Evolutionary conservation across 2,329 filamentous ascomycete species (phyloP), one percentile per base, ranked within the genome.

Genomic region (Pseudocercospora vitis): DNA sequence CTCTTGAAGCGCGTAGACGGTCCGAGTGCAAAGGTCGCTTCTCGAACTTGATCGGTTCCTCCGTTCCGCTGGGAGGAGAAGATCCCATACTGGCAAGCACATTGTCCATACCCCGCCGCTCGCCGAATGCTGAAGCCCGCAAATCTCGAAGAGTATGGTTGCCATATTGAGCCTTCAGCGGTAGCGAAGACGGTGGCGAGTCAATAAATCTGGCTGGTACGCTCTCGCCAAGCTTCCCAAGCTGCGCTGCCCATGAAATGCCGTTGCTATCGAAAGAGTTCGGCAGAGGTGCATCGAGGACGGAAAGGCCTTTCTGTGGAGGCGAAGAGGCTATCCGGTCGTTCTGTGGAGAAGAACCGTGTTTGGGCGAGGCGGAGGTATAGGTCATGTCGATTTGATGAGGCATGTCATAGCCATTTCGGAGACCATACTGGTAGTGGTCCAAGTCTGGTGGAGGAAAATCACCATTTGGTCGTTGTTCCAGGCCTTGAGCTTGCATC

Each of bases 181-280:
- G 79, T 52, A 74, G 72, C 1, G 76, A 78, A 0, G 89, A 91
- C 1, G 86, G 83, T 2, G 90, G 87, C 4, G 91, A 91, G 48
- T 96, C 91, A 61, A 96, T 24, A 65, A 97, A 96, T 64, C 92
- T 89, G 48, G 90, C 89, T 7, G 94, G 94, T 8, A 97, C 88
- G 0, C 92, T 97, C 0, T 91, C 89, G 6, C 92, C 91, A 72
- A 95, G 91, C 0, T 40, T 33, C 16, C 52, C 94, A 69, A 91
- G 91, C 55, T 90, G 84, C 14, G 92, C 91, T 58, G 90, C 91
- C 70, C 92, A 89, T 8, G 91, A 96, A 49, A 96, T 89, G 46
- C 91, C 92, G 67, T 96, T 94, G 64, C 91, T 95, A 72, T 97
- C 94, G 70, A 97, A 96, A 0, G 92, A 97, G 7, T 91, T 89